Evolutionary conservation across 257 asterid species (phyloP), one percentile per base, ranked within the genome.

Genomic region (Solanum appendiculatum): DNA sequence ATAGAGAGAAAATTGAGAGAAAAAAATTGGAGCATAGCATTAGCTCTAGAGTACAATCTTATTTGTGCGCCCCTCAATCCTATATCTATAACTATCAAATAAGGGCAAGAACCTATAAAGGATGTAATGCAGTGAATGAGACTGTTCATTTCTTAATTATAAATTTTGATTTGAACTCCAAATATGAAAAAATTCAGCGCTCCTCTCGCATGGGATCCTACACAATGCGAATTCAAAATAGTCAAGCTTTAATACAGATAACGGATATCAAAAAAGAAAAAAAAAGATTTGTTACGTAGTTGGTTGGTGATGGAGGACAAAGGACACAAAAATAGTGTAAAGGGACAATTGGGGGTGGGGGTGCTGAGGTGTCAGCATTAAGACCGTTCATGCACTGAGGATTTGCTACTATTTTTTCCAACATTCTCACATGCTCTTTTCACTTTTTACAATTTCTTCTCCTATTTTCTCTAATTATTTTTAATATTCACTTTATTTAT

Each of bases 381-480:
- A 44, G 39, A 44, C 64, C 84, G 64, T 78, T 78, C 13, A 78
- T 44, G 40, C 25, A 44, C 11, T 16, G 40, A 3, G 23, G 39
- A 78, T 78, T 78, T 46, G 84, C 40, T 15, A 5, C 25, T 3
- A 10, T 27, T 27, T 27, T 78, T 78, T 27, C 84, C 84, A 44
- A 78, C 84, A 78, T 78, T 78, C 84, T 46, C 84, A 78, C 16
- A 40, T 78, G 64, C n/a, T 78, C 3, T 42, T n/a, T 40, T 40
- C 6, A 37, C 20, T 9, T 36, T 36, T 72, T 36, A 72, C 81
- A 72, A 36, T 72, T 72, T 72, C 8, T 20, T 18, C 9, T 9
- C 15, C 27, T 34, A 34, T 72, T 72, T 72, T 34, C 27, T 4
- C 40, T 31, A 31, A 16, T 7, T 69, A 15, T 31, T 31, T 69